Percentiles rank a stretch among this genome's conserved stretches.
Conservation (phyloP, 2,329 filamentous ascomycete species). For the Monilinia aucupariae region DNA sequence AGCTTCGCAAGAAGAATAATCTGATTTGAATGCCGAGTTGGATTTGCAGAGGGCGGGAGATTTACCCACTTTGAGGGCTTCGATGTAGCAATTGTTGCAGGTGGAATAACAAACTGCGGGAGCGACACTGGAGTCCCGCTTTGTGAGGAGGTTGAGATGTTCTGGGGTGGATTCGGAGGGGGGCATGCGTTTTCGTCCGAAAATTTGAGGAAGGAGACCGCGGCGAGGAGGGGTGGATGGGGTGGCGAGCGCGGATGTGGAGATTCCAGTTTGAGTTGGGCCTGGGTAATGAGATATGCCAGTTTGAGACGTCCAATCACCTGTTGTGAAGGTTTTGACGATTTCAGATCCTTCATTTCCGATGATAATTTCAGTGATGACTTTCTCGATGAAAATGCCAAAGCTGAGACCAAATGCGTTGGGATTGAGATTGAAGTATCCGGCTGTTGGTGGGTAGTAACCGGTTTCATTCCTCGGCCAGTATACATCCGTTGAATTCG, state of each 20-base stretch:
- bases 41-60: slow-evolving; percentile 41
- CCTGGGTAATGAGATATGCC: slow-evolving; percentile 39
- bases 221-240: neutral
- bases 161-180: neutral
- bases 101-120: slow-evolving; percentile 47
- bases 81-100: slow-evolving; percentile 48
- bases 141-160: slow-evolving; percentile 25
- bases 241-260: slow-evolving; percentile 7
- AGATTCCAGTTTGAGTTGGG: slow-evolving; percentile 7
- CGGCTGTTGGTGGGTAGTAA: slow-evolving; percentile 48
- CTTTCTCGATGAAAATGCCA: slow-evolving; percentile 51
- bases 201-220: neutral
- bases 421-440: slow-evolving; percentile 63
- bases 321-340: slow-evolving; percentile 45
- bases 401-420: slow-evolving; percentile 57
- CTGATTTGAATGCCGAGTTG: slow-evolving; percentile 40
- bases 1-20: slow-evolving; percentile 38
- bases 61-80: slow-evolving; percentile 47
- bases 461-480: slow-evolving; percentile 45
- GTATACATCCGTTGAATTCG: slow-evolving; percentile 28
- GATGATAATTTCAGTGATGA: slow-evolving; percentile 35
- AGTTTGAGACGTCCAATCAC: slow-evolving; percentile 51
- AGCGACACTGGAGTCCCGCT: slow-evolving; percentile 39
- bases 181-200: neutral
- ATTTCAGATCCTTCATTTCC: slow-evolving; percentile 18